phyloP scores from a whole-genome alignment of 108 stramenopile species.

The Pelagomonas calceolata region DNA sequence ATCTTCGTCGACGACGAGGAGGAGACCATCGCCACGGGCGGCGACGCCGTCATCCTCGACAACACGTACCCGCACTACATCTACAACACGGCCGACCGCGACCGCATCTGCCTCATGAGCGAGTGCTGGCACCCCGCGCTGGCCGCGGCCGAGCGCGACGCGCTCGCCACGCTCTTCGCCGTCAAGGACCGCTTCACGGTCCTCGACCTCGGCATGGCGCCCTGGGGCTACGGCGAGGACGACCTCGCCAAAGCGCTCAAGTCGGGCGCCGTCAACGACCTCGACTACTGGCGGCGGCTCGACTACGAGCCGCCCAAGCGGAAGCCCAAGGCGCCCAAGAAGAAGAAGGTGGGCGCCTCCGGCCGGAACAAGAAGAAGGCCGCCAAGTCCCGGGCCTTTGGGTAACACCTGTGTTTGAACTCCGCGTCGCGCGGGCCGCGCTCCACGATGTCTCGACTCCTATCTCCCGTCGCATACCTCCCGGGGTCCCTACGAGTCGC shows the following conservation, averaged over 20 bases:
- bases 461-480: too few species aligned
- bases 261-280: too few species aligned
- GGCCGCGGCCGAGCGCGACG: not conserved
- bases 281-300: too few species aligned
- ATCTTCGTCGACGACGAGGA: conserved; percentile 1
- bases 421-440: too few species aligned
- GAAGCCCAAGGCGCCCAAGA: too few species aligned
- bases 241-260: not conserved
- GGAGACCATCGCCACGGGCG: not conserved
- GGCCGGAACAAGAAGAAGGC: too few species aligned
- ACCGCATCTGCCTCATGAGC: not conserved
- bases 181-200: not conserved
- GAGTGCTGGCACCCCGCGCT: not conserved
- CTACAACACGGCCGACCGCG: not conserved
- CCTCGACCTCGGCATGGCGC: not conserved
- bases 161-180: not conserved
- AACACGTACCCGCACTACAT: not conserved
- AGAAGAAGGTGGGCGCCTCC: too few species aligned
- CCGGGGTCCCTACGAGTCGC: too few species aligned
- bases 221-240: not conserved
- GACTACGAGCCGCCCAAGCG: too few species aligned
- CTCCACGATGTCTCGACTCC: too few species aligned
- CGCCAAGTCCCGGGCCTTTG: too few species aligned
- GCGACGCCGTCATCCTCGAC: not conserved
- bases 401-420: too few species aligned